phyloP scores from a whole-genome alignment of 139 green algal genomes.

The Edaphochlamys debaryana region DNA sequence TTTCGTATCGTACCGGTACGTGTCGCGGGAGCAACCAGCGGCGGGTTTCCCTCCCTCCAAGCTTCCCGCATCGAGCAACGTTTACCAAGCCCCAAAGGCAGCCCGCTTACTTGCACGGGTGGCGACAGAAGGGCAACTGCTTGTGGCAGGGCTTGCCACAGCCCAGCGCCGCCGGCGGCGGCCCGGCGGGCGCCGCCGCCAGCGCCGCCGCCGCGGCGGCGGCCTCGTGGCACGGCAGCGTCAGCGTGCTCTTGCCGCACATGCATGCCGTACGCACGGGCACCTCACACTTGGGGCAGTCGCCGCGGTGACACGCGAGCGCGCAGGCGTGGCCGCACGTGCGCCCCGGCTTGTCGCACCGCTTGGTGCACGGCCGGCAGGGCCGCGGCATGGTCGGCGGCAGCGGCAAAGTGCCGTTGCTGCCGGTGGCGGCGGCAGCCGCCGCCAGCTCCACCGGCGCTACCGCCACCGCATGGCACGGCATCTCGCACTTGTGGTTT shows the following conservation, averaged over 20 bases:
- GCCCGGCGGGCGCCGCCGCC: background rate
- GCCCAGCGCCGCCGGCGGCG: constrained; percentile 39
- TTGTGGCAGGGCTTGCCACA: constrained; percentile 75
- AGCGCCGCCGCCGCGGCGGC: background rate
- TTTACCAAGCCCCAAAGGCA: background rate
- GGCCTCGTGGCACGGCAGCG: constrained; percentile 62
- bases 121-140: constrained; percentile 66
- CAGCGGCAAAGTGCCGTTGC: no score
- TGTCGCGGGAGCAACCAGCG: background rate
- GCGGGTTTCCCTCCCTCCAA: no score
- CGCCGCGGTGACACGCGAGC: constrained; percentile 63
- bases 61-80: no score
- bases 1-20: no score
- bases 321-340: constrained; percentile 72
- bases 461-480: constrained; percentile 62
- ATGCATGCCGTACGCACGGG: constrained; percentile 52
- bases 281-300: constrained; percentile 54
- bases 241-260: constrained; percentile 74
- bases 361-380: constrained; percentile 61
- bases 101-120: constrained; percentile 65
- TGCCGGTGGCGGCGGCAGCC: background rate
- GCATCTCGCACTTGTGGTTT: constrained; percentile 71
- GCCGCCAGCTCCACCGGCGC: background rate
- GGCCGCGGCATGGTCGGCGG: background rate
- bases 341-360: constrained; percentile 50